These are phyloP conservation scores for Pseudogymnoascus sp. DNA, from an alignment of 2,329 filamentous ascomycete genomes.

Conservation along the genomic window DNA sequence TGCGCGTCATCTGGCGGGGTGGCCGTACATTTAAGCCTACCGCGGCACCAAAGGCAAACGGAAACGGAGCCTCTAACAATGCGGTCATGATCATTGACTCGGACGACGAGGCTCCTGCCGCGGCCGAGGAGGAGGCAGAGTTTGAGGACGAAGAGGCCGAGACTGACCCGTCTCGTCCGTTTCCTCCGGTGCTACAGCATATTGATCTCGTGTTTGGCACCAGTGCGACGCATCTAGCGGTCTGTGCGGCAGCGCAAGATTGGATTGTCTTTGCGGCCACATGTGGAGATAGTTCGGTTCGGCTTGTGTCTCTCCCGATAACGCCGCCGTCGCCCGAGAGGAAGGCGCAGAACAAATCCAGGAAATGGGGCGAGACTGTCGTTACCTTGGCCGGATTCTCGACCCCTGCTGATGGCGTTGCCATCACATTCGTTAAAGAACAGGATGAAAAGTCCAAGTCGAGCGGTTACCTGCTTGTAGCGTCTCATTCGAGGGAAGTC, in stretches of 20 bases:
- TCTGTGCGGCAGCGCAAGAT: conserved; percentile 42
- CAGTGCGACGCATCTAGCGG: conserved; percentile 46
- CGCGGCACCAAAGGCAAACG: conserved; percentile 33
- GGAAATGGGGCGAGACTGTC: conserved; percentile 54
- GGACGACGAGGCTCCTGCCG: conserved; percentile 44
- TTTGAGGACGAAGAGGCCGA: conserved; percentile 46
- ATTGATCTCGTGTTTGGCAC: conserved; percentile 53
- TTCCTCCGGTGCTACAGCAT: conserved; percentile 49
- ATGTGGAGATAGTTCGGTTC: conserved; percentile 48
- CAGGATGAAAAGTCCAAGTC: conserved; percentile 11
- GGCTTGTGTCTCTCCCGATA: conserved; percentile 50
- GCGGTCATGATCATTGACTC: conserved; percentile 56
- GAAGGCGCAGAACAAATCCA: conserved; percentile 46
- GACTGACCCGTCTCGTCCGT: conserved; percentile 29
- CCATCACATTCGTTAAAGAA: conserved; percentile 39
- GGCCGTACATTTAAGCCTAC: conserved; percentile 48
- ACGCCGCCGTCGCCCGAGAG: conserved; percentile 53
- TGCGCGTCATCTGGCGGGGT: conserved; percentile 54
- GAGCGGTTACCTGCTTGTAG: conserved; percentile 44
- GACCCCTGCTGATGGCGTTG: conserved; percentile 45
- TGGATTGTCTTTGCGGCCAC: conserved; percentile 54
- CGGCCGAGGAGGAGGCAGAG: conserved; percentile 29
- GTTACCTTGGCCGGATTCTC: conserved; percentile 45
- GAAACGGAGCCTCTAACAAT: conserved; percentile 45
- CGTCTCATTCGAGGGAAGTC: conserved; percentile 51